Evolutionary conservation across 345 rosid genomes (phyloP).

Genomic region (Salix caprea): DNA sequence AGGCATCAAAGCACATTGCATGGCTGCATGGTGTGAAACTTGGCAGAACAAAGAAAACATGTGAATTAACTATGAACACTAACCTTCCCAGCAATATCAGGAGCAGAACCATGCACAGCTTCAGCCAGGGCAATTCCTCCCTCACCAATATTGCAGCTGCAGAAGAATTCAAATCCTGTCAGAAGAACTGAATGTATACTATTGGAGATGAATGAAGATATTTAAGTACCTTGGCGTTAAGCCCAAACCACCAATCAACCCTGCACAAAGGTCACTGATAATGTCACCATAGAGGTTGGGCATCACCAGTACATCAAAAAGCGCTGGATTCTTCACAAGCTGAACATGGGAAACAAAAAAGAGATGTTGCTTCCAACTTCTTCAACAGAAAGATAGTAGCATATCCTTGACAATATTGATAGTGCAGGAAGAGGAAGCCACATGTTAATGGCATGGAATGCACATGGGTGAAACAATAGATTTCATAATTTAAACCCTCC

Average conservation of each 20-base stretch:
- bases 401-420: too few species aligned
- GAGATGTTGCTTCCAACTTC: conserved; percentile 8
- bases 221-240: conserved; percentile 81
- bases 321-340: conserved; percentile 98
- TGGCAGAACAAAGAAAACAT: neutral
- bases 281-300: conserved; percentile 99
- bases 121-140: conserved; percentile 99
- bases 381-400: neutral
- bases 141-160: conserved; percentile 98
- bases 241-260: conserved; percentile 93
- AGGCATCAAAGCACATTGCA: neutral
- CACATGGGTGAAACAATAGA: neutral
- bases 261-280: conserved; percentile 96
- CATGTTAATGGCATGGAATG: neutral
- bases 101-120: conserved; percentile 99
- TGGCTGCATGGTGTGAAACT: neutral
- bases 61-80: neutral
- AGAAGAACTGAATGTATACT: conserved; percentile 6
- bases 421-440: neutral
- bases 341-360: conserved; percentile 28
- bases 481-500: neutral
- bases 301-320: conserved; percentile 99
- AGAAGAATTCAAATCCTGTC: conserved; percentile 9
- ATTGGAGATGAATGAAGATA: neutral
- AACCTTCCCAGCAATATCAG: conserved; percentile 92